Evolutionary conservation across 2,329 filamentous ascomycete species (phyloP).

Genomic region (Apiospora phragmitis): DNA sequence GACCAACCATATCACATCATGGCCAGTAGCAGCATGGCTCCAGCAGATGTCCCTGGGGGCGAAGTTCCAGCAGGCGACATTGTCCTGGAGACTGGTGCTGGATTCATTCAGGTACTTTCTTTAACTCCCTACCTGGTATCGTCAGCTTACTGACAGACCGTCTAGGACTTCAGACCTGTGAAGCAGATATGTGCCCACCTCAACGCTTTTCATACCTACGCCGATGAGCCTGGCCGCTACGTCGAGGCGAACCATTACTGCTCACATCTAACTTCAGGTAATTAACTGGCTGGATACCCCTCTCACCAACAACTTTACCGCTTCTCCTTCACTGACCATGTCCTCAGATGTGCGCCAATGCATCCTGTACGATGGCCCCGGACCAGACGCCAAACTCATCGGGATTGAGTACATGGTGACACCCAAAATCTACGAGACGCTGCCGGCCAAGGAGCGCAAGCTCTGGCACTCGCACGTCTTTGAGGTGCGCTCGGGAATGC

Average conservation of each 20-base stretch:
- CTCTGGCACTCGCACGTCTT: constrained; percentile 79
- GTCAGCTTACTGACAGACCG: background rate
- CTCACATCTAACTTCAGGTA: constrained; percentile 67
- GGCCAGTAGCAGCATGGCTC: constrained; percentile 16
- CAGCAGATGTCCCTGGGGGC: constrained; percentile 42
- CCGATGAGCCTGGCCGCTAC: constrained; percentile 65
- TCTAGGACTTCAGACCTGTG: constrained; percentile 66
- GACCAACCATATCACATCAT: background rate
- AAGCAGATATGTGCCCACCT: constrained; percentile 79
- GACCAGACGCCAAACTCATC: constrained; percentile 69
- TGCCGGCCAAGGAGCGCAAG: constrained; percentile 66
- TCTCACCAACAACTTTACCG: background rate
- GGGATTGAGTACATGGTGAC: constrained; percentile 90
- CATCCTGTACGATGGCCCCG: constrained; percentile 75
- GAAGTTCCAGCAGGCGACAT: constrained; percentile 56
- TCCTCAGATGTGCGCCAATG: constrained; percentile 73
- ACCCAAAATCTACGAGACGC: constrained; percentile 63
- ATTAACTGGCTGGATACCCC: background rate
- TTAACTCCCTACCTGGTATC: background rate
- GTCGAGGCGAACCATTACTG: constrained; percentile 88
- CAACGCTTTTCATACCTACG: constrained; percentile 85
- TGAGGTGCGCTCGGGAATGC: constrained; percentile 77
- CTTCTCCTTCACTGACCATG: background rate
- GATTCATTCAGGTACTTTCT: constrained; percentile 53
- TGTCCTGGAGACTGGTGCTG: constrained; percentile 61